Percentiles rank a stretch among this genome's conserved stretches.
Evolutionary conservation across 2,329 filamentous ascomycete species (phyloP).

Genomic region (Penicillium sp.): DNA sequence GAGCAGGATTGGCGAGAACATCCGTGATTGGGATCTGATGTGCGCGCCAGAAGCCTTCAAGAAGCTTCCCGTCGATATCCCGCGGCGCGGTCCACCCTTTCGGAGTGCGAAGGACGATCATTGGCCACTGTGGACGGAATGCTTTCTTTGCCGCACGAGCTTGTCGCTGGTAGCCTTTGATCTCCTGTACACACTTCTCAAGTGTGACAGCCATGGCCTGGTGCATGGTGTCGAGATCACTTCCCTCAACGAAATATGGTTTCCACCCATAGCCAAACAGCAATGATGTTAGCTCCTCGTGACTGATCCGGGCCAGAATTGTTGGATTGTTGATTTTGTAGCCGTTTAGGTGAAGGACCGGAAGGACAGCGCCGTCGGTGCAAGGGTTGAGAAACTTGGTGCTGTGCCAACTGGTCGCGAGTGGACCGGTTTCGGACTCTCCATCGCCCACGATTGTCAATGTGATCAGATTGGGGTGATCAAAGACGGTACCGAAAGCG

Average conservation of each 20-base stretch:
- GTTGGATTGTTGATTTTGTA: slow-evolving; percentile 84
- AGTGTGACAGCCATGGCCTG: slow-evolving; percentile 74
- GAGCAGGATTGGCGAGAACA: slow-evolving; percentile 58
- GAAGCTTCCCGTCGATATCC: slow-evolving; percentile 62
- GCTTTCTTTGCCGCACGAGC: slow-evolving; percentile 64
- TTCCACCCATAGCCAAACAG: slow-evolving; percentile 72
- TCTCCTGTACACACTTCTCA: slow-evolving; percentile 65
- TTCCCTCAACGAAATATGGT: slow-evolving; percentile 74
- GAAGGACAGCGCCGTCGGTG: slow-evolving; percentile 69
- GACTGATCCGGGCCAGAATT: slow-evolving; percentile 64
- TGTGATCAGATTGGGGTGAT: slow-evolving; percentile 67
- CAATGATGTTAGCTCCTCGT: slow-evolving; percentile 64
- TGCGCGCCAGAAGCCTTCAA: slow-evolving; percentile 71
- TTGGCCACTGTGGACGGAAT: slow-evolving; percentile 68
- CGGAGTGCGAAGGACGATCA: slow-evolving; percentile 70
- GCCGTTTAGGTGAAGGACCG: slow-evolving; percentile 71
- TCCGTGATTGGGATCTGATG: slow-evolving; percentile 74
- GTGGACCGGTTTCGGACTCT: slow-evolving; percentile 72
- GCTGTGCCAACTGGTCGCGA: slow-evolving; percentile 75
- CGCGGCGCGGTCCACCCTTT: slow-evolving; percentile 76
- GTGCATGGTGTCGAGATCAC: slow-evolving; percentile 68
- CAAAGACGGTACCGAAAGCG: slow-evolving; percentile 70
- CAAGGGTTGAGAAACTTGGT: slow-evolving; percentile 78
- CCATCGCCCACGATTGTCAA: slow-evolving; percentile 75
- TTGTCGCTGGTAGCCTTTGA: slow-evolving; percentile 62